Evolutionary conservation across 495 filamentous ascomycete genomes (phyloP).

Genomic region (Aspergillus egyptiacus): DNA sequence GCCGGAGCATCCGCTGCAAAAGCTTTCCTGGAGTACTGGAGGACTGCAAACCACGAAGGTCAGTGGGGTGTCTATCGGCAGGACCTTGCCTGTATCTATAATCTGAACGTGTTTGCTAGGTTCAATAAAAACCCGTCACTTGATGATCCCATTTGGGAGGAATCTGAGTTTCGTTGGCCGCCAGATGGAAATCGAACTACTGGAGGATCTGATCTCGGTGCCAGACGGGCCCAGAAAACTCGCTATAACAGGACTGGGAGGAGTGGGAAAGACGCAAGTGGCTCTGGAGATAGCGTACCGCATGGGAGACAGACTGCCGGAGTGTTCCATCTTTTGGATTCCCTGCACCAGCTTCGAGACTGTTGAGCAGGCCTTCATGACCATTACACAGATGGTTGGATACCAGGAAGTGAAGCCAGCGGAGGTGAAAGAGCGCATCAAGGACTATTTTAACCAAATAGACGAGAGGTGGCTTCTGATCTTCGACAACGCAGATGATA

Average conservation of each 20-base stretch:
- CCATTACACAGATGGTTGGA: background rate
- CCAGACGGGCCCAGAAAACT: constrained; percentile 13
- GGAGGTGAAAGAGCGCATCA: background rate
- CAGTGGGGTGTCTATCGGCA: no score
- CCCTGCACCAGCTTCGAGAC: background rate
- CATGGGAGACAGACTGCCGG: constrained; percentile 23
- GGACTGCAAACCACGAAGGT: no score
- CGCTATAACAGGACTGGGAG: constrained; percentile 32
- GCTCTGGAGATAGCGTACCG: constrained; percentile 31
- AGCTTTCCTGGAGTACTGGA: background rate
- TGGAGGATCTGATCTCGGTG: background rate
- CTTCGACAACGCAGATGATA: constrained; percentile 8
- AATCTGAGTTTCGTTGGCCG: background rate
- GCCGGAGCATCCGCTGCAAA: constrained; percentile 24
- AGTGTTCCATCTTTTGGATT: constrained; percentile 1
- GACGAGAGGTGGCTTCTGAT: constrained; percentile 1
- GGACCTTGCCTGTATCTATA: no score
- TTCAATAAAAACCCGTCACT: background rate
- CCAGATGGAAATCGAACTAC: background rate
- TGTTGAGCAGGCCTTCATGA: background rate
- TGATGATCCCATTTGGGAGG: background rate
- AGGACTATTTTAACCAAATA: background rate
- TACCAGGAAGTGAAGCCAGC: background rate
- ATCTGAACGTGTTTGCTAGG: no score
- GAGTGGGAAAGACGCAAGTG: constrained; percentile 41